Base-by-base conservation (phyloP, 2,329 filamentous ascomycete species). In the Sporothrix pallida region DNA sequence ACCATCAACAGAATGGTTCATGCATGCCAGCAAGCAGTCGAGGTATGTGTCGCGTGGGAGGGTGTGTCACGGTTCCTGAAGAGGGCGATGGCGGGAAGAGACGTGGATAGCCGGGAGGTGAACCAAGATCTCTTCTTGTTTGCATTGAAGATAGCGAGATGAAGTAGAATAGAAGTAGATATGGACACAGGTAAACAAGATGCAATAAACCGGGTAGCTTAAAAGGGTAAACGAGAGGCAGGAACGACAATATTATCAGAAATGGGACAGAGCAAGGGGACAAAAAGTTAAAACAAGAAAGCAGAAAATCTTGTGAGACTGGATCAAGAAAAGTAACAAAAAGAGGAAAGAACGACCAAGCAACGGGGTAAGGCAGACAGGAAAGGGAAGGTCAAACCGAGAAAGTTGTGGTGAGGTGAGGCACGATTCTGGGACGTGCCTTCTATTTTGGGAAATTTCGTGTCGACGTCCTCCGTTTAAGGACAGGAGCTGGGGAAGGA, bases 21-120 rank as follows among this genome's bases (percentile, higher is more conserved):
- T 70, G 65, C 72, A 70, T 70, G 56, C 72, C 72, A 73, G 56
- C 65, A 73, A 60, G 65, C 56, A 65, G 71, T 69, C 44, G 42
- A 48, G 52, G 37, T 72, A 48, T 46, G 52, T 46, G 17, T 48
- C 31, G 60, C 17, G 58, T 72, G 46, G 10, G 48, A 26, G 9
- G 60, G 15, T 56, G 48, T 20, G 67, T 56, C 48, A 70, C 46
- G 26, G 67, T 37, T 48, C 48, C 67, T 42, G 31, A 42, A 10
- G n/a, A 17, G 31, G 31, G 17, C 9, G 68, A 70, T 58, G 68
- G 68, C 31, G 68, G 50, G 4, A 70, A 58, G 67, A 70, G 68
- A 70, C 68, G 50, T 44, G 31, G 67, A 17, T 31, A 54, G 67
- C 17, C n/a, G 12, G 68, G 50, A 26, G 10, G 68, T 62, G 42